A percentile compares a stretch with the other conserved stretches of the same genome.
phyloP scores from a whole-genome alignment of 768 basidiomycete genomes.

The Lactifluus echinatus region DNA sequence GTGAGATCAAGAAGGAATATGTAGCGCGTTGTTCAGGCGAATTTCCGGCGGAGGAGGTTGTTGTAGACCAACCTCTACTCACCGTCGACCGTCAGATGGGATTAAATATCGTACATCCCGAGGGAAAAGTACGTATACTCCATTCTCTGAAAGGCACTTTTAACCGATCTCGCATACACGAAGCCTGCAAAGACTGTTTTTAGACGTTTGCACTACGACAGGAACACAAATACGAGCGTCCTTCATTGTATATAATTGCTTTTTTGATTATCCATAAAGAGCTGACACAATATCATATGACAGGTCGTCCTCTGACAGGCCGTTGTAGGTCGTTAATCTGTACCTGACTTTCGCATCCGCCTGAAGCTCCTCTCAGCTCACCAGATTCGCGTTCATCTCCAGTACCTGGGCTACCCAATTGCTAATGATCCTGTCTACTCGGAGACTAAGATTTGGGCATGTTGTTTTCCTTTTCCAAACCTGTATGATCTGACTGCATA shows the following conservation, averaged over 20 bases:
- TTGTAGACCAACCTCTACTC: constrained; percentile 78
- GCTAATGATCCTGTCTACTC: constrained; percentile 95
- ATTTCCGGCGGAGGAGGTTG: constrained; percentile 80
- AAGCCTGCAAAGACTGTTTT: constrained; percentile 89
- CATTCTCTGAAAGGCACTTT: not conserved
- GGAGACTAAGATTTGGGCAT: constrained; percentile 67
- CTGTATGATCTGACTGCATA: not conserved
- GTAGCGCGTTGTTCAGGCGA: constrained; percentile 78
- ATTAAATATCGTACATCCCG: constrained; percentile 88
- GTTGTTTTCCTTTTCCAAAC: constrained; percentile 11
- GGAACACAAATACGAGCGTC: constrained; percentile 72
- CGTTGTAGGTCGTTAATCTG: constrained; percentile 56
- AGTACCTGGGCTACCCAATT: constrained; percentile 88
- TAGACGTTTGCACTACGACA: constrained; percentile 72
- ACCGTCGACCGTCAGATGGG: constrained; percentile 97
- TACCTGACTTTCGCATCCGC: not conserved
- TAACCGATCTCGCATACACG: not conserved
- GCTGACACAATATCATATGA: constrained; percentile 12
- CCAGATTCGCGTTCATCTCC: constrained; percentile 94
- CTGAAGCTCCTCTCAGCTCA: constrained; percentile 49
- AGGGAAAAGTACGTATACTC: constrained; percentile 64
- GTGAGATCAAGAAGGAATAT: constrained; percentile 85
- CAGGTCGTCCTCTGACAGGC: constrained; percentile 85
- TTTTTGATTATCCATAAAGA: not conserved
- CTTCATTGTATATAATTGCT: constrained; percentile 54